A percentile compares a stretch with the other conserved stretches of the same genome.
Evolutionary conservation across 306 rosid species (phyloP).

Genomic region (Castanea mollissima): DNA sequence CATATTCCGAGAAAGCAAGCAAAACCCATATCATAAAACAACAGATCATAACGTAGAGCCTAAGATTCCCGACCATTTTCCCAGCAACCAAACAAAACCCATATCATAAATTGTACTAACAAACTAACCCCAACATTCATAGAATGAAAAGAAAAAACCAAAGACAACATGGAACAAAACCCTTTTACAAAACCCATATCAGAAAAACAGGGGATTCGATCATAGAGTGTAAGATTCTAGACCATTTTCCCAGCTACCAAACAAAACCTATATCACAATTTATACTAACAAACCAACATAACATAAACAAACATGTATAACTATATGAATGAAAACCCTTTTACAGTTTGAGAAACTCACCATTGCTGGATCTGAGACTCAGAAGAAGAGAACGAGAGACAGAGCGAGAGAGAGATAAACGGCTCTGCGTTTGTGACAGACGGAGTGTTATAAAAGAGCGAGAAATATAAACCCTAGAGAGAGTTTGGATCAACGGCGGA

Average conservation of each 20-base stretch:
- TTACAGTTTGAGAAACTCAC: not conserved
- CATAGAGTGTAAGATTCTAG: not conserved
- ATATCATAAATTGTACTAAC: not conserved
- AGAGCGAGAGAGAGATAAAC: not conserved
- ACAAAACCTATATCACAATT: not conserved
- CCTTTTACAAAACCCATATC: not conserved
- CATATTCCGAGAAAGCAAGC: not conserved
- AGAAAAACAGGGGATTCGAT: not conserved
- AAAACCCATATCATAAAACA: not conserved
- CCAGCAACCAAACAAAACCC: not conserved
- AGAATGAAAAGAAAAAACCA: no score
- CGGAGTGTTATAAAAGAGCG: not conserved
- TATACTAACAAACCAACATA: not conserved
- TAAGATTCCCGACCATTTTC: not conserved
- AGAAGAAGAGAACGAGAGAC: no score
- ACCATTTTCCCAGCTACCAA: not conserved
- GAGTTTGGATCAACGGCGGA: not conserved
- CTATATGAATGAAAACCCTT: not conserved
- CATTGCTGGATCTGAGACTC: slow-evolving; percentile 10
- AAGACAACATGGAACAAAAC: not conserved
- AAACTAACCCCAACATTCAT: not conserved
- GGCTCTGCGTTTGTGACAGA: not conserved
- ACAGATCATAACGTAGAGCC: not conserved
- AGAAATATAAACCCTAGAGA: no score
- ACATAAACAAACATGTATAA: not conserved